Percentiles rank a stretch among this genome's conserved stretches.
phyloP scores from a whole-genome alignment of 495 filamentous ascomycete species.

The Daldinia concentrica region DNA sequence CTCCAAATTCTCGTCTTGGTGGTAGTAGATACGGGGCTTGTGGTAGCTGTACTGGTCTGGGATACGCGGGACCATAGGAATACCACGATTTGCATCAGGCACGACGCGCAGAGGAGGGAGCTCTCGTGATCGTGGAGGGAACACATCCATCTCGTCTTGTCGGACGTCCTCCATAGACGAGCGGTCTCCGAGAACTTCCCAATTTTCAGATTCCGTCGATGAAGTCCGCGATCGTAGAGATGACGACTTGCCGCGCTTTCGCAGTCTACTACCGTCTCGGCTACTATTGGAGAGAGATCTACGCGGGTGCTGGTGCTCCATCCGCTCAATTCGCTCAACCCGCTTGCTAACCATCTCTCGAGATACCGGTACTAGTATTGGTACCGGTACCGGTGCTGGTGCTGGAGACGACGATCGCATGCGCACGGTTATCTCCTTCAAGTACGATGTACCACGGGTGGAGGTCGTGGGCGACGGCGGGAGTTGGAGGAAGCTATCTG shows the following conservation, averaged over 20 bases:
- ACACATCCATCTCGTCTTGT: conserved; percentile 6
- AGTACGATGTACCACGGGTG: conserved; percentile 29
- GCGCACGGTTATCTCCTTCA: conserved; percentile 32
- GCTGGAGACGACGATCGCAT: conserved; percentile 41
- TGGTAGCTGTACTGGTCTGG: conserved; percentile 44
- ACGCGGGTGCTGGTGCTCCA: conserved; percentile 8
- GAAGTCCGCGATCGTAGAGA: conserved; percentile 27
- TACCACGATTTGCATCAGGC: conserved; percentile 51
- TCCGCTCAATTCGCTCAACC: background rate
- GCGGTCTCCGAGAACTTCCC: conserved; percentile 4
- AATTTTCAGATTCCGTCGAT: conserved; percentile 4
- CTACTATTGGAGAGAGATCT: conserved; percentile 23
- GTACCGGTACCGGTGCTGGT: background rate
- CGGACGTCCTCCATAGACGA: conserved; percentile 3
- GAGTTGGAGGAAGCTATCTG: conserved; percentile 33
- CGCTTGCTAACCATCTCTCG: conserved; percentile 7
- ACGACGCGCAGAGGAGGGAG: conserved; percentile 43
- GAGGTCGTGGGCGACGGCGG: conserved; percentile 37
- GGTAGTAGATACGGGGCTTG: conserved; percentile 14
- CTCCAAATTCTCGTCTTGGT: conserved; percentile 13
- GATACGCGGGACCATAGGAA: conserved; percentile 49
- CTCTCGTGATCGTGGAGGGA: conserved; percentile 18
- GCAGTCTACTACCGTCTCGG: conserved; percentile 23
- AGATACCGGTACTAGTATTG: background rate
- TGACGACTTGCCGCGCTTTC: conserved; percentile 33